Percentiles rank a stretch among this genome's conserved stretches.
These are phyloP conservation scores for Gossypium davidsonii DNA, from an alignment of 441 rosid genomes.

Conservation along the genomic window DNA sequence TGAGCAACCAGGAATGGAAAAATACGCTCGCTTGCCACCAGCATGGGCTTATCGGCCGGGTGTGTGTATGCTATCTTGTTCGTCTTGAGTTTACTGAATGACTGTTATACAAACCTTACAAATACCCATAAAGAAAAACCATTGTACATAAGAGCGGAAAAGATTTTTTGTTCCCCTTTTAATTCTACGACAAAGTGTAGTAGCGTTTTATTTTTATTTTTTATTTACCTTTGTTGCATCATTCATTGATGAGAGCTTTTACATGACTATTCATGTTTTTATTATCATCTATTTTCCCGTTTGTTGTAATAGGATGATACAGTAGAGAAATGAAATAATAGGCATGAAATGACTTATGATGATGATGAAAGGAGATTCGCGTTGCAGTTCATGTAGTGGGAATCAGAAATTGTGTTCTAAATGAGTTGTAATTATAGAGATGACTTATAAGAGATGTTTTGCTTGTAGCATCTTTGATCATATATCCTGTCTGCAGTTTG, in stretches of 20 bases:
- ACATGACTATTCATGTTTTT: background rate
- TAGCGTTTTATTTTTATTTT: background rate
- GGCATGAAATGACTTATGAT: too few species aligned
- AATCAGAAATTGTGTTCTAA: too few species aligned
- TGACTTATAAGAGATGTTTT: too few species aligned
- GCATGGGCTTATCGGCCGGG: slow-evolving; percentile 98
- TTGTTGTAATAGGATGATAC: background rate
- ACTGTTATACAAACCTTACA: slow-evolving; percentile 15
- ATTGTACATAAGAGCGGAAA: slow-evolving; percentile 22
- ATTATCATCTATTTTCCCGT: background rate
- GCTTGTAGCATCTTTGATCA: too few species aligned
- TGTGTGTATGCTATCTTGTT: slow-evolving; percentile 94
- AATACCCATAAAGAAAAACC: slow-evolving; percentile 5
- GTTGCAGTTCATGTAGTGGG: too few species aligned
- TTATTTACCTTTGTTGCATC: background rate
- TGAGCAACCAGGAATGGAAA: slow-evolving; percentile 94
- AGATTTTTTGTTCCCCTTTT: background rate
- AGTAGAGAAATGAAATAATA: too few species aligned
- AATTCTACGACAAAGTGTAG: background rate
- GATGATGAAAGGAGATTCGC: too few species aligned
- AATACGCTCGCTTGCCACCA: slow-evolving; percentile 88
- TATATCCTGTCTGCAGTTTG: too few species aligned
- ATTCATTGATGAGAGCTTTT: background rate
- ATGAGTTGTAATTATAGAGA: too few species aligned
- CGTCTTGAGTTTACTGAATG: slow-evolving; percentile 46